Evolutionary conservation across 1,284 basidiomycete species (phyloP).

Genomic region (Lentinula novae-zelandiae): DNA sequence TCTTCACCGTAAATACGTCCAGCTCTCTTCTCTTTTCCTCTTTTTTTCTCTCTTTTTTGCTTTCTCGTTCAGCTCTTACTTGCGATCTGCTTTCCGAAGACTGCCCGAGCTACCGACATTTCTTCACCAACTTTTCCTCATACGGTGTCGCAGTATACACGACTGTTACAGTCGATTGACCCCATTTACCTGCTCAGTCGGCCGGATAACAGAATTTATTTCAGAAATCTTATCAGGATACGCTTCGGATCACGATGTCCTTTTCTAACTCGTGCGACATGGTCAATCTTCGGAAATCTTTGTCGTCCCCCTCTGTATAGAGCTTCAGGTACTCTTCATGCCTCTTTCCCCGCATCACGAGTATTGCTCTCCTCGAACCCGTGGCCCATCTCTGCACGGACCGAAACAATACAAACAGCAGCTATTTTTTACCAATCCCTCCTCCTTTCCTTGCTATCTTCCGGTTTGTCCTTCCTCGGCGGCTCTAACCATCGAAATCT

Average conservation of each 20-base stretch:
- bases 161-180: slow-evolving; percentile 12
- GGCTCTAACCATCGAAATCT: neutral
- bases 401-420: neutral
- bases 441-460: neutral
- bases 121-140: slow-evolving; percentile 18
- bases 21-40: neutral
- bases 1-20: neutral
- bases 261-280: neutral
- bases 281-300: slow-evolving; percentile 13
- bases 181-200: slow-evolving; percentile 1
- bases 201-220: neutral
- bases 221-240: neutral
- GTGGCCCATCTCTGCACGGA: neutral
- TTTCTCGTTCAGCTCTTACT: slow-evolving; percentile 3
- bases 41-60: slow-evolving; percentile 6
- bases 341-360: slow-evolving; percentile 10
- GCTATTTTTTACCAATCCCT: neutral
- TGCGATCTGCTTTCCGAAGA: slow-evolving; percentile 22
- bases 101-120: slow-evolving; percentile 18
- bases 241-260: slow-evolving; percentile 3
- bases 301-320: neutral
- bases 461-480: slow-evolving; percentile 15
- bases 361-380: slow-evolving; percentile 3
- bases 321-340: neutral
- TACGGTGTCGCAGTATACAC: slow-evolving; percentile 21